Base-by-base conservation (phyloP, 208 protist species). In the Phytomonas sp. region DNA sequence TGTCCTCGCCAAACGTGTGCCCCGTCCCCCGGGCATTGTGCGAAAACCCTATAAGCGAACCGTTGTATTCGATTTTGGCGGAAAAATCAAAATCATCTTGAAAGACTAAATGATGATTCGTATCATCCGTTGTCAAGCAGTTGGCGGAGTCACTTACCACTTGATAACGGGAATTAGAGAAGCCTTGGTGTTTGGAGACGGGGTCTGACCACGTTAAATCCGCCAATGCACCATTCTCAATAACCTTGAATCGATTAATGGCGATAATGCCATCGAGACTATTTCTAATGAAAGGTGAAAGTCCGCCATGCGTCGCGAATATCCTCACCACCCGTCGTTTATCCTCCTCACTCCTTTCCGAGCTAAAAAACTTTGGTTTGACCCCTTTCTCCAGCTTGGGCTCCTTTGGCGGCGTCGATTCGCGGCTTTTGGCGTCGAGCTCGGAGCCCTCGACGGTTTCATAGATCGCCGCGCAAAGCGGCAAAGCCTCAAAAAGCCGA, bases 201-300 rank as follows among this genome's bases (percentile, higher is more conserved):
- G 99, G 99, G 83, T 99, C 99, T 5, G 97, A 96, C 99, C 99
- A 99, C 16, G 99, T 93, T 32, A 99, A 77, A 74, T 99, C 99
- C 66, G 98, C 99, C n/a, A 99, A 78, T 19, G 99, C 86, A 30
- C 98, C 97, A 52, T 82, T 92, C 96, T 98, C 70, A 95, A 99
- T 72, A n/a, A 73, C 69, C 52, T 78, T 76, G 66, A 98, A 98
- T 29, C 99, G 85, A 56, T 92, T 78, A 73, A 99, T 94, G 36
- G 88, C 88, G 36, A 93, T 72, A 72, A 99, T 97, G 69, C 98
- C 93, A 49, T 99, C 94, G 66, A 99, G 81, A 69, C 87, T 90
- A 65, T 97, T 85, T 6, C 99, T 85, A 70, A 99, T 92, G 66
- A 77, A 91, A 26, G 98, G 98, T 0, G 96, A 99, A 10, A 99